Evolutionary conservation across 176 grass and related monocot species (phyloP).

Genomic region (Oryza nivara): DNA sequence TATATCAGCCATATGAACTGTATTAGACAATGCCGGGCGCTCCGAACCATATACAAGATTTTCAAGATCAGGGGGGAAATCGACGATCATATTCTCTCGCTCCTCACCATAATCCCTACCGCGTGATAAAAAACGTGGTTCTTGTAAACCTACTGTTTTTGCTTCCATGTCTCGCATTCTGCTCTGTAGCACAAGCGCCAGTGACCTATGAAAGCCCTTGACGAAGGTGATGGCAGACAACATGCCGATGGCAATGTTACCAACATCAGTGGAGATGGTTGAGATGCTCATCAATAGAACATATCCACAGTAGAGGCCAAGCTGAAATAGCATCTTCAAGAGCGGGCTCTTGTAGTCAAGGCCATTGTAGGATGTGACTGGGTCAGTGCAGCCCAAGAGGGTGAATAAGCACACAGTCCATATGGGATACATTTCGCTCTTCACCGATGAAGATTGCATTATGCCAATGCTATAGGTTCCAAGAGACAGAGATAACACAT

Average conservation of each 20-base stretch:
- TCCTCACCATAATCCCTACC: no score
- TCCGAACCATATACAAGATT: no score
- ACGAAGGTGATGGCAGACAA: background rate
- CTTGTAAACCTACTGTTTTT: no score
- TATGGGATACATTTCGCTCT: conserved; percentile 26
- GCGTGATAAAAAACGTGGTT: no score
- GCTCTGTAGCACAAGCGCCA: background rate
- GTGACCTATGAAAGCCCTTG: conserved; percentile 19
- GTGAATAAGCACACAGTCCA: conserved; percentile 2
- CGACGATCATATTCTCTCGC: background rate
- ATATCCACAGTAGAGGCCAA: conserved; percentile 9
- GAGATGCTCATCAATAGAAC: background rate
- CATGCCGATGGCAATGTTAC: background rate
- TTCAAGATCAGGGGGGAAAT: background rate
- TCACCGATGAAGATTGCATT: conserved; percentile 2
- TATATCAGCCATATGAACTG: no score
- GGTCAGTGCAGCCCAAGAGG: background rate
- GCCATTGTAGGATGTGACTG: background rate
- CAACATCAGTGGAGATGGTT: background rate
- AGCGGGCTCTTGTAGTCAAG: conserved; percentile 1
- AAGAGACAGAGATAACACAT: background rate
- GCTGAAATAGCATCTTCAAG: background rate
- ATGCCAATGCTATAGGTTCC: conserved; percentile 21
- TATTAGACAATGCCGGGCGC: no score
- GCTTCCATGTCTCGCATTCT: background rate